Evolutionary conservation across 768 basidiomycete genomes (phyloP).

Genomic region (Hirschioporus abietinus): DNA sequence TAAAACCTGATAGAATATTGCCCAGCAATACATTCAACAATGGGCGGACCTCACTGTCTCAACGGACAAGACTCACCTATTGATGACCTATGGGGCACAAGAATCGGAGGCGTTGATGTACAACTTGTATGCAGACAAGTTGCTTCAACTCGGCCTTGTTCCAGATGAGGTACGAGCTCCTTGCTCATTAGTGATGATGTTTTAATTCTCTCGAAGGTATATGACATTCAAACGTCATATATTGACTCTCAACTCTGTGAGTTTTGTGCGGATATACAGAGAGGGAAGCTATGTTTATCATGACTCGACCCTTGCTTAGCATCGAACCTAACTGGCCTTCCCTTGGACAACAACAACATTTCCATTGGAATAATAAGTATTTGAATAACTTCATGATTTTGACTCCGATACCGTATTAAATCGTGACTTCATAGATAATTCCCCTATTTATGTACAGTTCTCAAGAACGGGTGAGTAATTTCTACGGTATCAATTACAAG

Average conservation of each 20-base stretch:
- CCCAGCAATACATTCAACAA: not conserved
- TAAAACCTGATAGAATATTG: not conserved
- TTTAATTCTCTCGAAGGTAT: not conserved
- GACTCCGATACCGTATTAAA: not conserved
- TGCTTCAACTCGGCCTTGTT: not conserved
- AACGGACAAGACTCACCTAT: not conserved
- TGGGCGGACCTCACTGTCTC: not conserved
- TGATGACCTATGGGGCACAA: not conserved
- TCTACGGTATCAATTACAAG: not conserved
- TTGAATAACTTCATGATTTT: not conserved
- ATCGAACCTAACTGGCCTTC: not conserved
- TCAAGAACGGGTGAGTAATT: not conserved
- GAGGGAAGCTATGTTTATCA: not conserved
- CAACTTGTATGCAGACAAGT: slow-evolving; percentile 4
- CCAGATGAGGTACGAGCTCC: slow-evolving; percentile 12
- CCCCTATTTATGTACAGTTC: not conserved
- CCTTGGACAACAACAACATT: not conserved
- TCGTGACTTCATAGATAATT: not conserved
- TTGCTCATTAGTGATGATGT: slow-evolving; percentile 7
- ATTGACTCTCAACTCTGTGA: not conserved
- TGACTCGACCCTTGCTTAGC: not conserved
- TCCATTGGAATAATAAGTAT: not conserved
- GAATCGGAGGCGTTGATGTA: not conserved
- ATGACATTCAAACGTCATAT: not conserved
- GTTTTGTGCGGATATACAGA: not conserved